A percentile compares a stretch with the other conserved stretches of the same genome.
phyloP scores from a whole-genome alignment of 495 filamentous ascomycete species.

The Penicillium chermesinum region DNA sequence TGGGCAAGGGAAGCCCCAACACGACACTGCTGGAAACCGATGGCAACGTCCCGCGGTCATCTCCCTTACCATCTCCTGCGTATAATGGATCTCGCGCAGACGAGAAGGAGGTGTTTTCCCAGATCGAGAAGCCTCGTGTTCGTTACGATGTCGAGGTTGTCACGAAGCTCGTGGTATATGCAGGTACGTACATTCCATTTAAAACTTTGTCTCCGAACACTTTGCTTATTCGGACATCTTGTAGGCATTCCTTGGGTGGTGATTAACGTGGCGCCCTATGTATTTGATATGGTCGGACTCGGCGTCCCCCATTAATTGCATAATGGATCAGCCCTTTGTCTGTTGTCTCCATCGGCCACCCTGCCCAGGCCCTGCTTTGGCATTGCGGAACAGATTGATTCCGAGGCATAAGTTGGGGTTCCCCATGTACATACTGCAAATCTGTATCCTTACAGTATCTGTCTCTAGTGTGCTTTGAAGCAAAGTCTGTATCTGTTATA shows the following conservation, averaged over 20 bases:
- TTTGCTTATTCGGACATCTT: neutral
- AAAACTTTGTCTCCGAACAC: neutral
- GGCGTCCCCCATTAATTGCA: conserved; percentile 23
- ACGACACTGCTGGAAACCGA: conserved; percentile 23
- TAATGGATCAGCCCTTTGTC: neutral
- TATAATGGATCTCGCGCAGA: conserved; percentile 42
- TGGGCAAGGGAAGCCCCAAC: conserved; percentile 50
- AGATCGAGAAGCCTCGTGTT: conserved; percentile 79
- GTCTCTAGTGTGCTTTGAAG: neutral
- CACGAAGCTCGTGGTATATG: conserved; percentile 93
- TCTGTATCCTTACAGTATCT: neutral
- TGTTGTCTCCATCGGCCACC: neutral
- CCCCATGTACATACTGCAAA: neutral
- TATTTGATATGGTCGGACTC: conserved; percentile 27
- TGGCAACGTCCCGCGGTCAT: conserved; percentile 13
- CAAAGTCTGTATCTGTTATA: too few species aligned
- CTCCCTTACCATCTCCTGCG: conserved; percentile 30
- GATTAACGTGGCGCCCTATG: conserved; percentile 27
- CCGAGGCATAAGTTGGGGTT: neutral
- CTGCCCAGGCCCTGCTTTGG: neutral
- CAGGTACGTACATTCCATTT: conserved; percentile 54
- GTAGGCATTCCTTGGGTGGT: conserved; percentile 32
- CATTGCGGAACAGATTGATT: neutral
- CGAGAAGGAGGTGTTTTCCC: conserved; percentile 79
- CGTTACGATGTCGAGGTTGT: conserved; percentile 96